These are phyloP conservation scores for Leishmania turanica DNA, from an alignment of 208 protist genomes.

Conservation along the genomic window DNA sequence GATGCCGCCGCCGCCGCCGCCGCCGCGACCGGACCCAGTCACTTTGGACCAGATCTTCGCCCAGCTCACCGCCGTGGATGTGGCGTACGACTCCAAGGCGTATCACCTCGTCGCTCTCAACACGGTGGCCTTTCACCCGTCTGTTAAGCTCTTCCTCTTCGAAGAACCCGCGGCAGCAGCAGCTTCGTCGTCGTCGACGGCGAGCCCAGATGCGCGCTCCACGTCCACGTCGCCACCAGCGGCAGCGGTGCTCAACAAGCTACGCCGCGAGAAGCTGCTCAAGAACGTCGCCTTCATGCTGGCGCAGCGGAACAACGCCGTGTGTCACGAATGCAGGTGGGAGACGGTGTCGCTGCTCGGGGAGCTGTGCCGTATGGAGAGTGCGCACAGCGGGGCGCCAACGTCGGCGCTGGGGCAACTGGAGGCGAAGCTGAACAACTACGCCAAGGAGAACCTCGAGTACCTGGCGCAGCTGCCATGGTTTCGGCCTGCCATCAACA, in stretches of 20 bases:
- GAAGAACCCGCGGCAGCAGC: constrained; percentile 29
- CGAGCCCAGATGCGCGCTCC: no score
- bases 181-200: background rate
- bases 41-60: constrained; percentile 85
- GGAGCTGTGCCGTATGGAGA: constrained; percentile 79
- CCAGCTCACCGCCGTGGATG: constrained; percentile 43
- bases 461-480: constrained; percentile 74
- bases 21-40: constrained; percentile 78
- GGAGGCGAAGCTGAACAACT: constrained; percentile 64
- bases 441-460: constrained; percentile 71
- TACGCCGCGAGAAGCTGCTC: constrained; percentile 56
- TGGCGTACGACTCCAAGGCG: constrained; percentile 51
- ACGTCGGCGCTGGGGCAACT: constrained; percentile 33
- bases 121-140: constrained; percentile 80
- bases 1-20: constrained; percentile 32
- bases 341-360: constrained; percentile 79
- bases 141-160: constrained; percentile 84
- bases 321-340: constrained; percentile 78
- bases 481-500: constrained; percentile 55
- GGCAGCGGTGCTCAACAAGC: constrained; percentile 21
- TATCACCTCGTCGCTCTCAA: constrained; percentile 83
- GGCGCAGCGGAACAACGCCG: constrained; percentile 67
- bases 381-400: constrained; percentile 27
- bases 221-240: background rate
- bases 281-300: constrained; percentile 77